phyloP scores from a whole-genome alignment of 352 stramenopile species.

The Albugo candida region DNA sequence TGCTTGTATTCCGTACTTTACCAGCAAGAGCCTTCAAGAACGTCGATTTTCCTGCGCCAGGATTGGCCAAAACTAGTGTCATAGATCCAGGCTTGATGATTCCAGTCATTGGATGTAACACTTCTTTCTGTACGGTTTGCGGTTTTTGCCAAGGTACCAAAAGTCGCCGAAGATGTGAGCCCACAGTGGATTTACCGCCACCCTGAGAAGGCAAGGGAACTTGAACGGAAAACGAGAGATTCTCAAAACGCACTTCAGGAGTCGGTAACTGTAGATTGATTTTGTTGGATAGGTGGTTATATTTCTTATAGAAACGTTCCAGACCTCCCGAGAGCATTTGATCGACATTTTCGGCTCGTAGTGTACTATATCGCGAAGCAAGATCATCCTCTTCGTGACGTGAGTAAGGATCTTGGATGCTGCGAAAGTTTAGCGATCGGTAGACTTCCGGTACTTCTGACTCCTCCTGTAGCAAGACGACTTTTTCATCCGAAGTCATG shows the following conservation, averaged over 20 bases:
- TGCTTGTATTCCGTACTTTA: slow-evolving; percentile 22
- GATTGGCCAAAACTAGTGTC: slow-evolving; percentile 48
- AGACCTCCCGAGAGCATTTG: slow-evolving; percentile 46
- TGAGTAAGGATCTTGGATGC: slow-evolving; percentile 54
- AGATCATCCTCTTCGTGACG: slow-evolving; percentile 19
- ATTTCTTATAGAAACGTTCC: slow-evolving; percentile 70
- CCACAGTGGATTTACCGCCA: slow-evolving; percentile 28
- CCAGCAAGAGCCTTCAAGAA: slow-evolving; percentile 54
- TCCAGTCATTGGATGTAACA: slow-evolving; percentile 48
- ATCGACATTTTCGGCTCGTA: slow-evolving; percentile 44
- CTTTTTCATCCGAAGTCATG: too few relatives aligned
- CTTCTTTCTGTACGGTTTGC: slow-evolving; percentile 17
- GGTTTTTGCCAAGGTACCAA: slow-evolving; percentile 24
- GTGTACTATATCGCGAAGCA: slow-evolving; percentile 27
- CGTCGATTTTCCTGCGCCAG: slow-evolving; percentile 41
- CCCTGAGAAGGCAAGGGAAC: slow-evolving; percentile 19
- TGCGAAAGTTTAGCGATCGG: slow-evolving; percentile 48
- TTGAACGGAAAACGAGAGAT: slow-evolving; percentile 42
- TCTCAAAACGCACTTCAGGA: slow-evolving; percentile 56
- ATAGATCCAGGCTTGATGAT: slow-evolving; percentile 39
- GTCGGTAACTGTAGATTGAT: slow-evolving; percentile 40
- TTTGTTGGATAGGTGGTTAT: slow-evolving; percentile 46
- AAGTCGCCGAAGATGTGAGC: slow-evolving; percentile 15
- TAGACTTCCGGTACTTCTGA: slow-evolving; percentile 29
- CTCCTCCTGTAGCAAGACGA: too few relatives aligned